These are phyloP conservation scores for Paxillus ammoniavirescens DNA, from an alignment of 768 basidiomycete genomes.

Conservation along the genomic window DNA sequence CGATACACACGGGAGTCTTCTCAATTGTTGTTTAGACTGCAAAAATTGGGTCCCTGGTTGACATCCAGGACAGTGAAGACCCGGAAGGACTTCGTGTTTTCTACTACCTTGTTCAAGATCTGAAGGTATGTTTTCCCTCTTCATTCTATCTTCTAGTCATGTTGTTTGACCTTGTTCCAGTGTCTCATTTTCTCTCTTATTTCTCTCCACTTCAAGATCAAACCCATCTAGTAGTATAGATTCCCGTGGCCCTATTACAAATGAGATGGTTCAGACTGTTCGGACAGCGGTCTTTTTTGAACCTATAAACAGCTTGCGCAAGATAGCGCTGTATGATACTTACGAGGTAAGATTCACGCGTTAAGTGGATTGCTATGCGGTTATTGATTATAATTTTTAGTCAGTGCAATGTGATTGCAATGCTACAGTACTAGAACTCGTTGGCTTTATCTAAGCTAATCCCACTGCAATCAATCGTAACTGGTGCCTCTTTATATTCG, in stretches of 20 bases:
- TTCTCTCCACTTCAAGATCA: conserved; percentile 99
- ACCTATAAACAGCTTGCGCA: conserved; percentile 15
- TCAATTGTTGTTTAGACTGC: conserved; percentile 66
- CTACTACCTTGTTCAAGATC: conserved; percentile 97
- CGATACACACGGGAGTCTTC: not conserved
- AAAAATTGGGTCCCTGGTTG: conserved; percentile 95
- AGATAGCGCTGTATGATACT: conserved; percentile 23
- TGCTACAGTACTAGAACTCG: conserved; percentile 2
- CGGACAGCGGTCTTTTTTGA: not conserved
- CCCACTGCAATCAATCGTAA: not conserved
- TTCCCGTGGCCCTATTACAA: conserved; percentile 1
- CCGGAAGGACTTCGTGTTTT: conserved; percentile 97
- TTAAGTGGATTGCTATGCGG: not conserved
- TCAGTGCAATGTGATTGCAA: conserved; percentile 5
- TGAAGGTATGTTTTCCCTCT: conserved; percentile 61
- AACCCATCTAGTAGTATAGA: conserved; percentile 70
- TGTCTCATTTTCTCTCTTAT: conserved; percentile 98
- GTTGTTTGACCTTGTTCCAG: conserved; percentile 40
- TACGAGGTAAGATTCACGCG: conserved; percentile 13
- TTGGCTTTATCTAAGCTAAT: no score
- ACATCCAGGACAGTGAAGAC: conserved; percentile 96
- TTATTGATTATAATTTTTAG: conserved; percentile 4
- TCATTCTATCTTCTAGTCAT: not conserved
- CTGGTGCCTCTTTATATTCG: conserved; percentile 10
- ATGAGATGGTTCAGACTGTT: conserved; percentile 7